Conservation (phyloP, 192 early-diverging fungal genomes). For the Cladochytrium replicatum region DNA sequence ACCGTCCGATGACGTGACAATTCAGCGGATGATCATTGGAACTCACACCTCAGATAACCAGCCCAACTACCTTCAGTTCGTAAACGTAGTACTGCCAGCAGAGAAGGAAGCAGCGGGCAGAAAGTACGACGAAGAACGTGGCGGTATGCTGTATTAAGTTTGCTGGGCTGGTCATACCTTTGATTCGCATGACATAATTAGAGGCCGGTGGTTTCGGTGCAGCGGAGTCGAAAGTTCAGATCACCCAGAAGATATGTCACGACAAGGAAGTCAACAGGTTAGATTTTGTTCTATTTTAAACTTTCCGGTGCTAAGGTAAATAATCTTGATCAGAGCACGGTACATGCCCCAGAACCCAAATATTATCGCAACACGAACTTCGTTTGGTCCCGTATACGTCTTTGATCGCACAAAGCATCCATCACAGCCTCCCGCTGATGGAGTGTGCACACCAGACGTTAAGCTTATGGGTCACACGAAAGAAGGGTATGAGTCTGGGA, state of each 20-base stretch:
- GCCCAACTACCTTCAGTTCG: slow-evolving; percentile 95
- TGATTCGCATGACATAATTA: too few relatives aligned
- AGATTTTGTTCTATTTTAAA: background rate
- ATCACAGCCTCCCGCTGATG: slow-evolving; percentile 58
- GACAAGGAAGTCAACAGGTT: slow-evolving; percentile 91
- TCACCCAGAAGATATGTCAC: slow-evolving; percentile 87
- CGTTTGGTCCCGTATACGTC: slow-evolving; percentile 86
- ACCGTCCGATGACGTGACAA: too few relatives aligned
- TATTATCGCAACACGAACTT: slow-evolving; percentile 91
- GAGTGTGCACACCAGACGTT: slow-evolving; percentile 78
- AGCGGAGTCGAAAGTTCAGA: slow-evolving; percentile 74
- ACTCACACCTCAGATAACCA: slow-evolving; percentile 96
- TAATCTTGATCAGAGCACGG: slow-evolving; percentile 58
- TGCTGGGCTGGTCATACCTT: too few relatives aligned
- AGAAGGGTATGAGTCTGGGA: slow-evolving; percentile 96
- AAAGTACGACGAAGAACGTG: slow-evolving; percentile 66
- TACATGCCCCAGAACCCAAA: slow-evolving; percentile 95
- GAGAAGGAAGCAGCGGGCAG: slow-evolving; percentile 44
- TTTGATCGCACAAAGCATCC: slow-evolving; percentile 92
- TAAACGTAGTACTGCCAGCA: slow-evolving; percentile 75
- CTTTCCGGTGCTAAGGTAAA: slow-evolving; percentile 1
- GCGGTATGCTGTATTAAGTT: slow-evolving; percentile 49
- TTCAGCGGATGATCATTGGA: slow-evolving; percentile 84
- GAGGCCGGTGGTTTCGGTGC: slow-evolving; percentile 75
- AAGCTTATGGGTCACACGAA: slow-evolving; percentile 76